Conservation (phyloP, 1,284 basidiomycete species). For the Sanghuangporus sanghuang region DNA sequence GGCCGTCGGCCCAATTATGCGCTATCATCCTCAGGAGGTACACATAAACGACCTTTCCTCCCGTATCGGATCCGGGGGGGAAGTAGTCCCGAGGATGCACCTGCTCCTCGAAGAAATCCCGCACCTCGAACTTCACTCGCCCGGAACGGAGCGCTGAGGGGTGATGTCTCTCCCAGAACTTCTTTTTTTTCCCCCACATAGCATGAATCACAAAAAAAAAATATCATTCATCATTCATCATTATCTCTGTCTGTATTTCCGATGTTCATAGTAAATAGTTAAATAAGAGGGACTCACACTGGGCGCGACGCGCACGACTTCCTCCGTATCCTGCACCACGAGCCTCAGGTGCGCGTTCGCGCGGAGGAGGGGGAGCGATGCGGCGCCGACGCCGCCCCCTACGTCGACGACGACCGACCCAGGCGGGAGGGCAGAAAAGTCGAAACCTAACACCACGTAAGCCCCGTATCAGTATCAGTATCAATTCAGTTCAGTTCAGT, state of each 20-base stretch:
- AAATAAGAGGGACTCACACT: background rate
- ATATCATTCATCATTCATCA: background rate
- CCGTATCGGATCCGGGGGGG: background rate
- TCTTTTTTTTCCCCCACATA: background rate
- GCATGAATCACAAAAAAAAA: background rate
- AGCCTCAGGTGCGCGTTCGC: slow-evolving; percentile 17
- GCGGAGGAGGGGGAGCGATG: slow-evolving; percentile 16
- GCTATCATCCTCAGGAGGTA: slow-evolving; percentile 15
- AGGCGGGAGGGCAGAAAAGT: slow-evolving; percentile 11
- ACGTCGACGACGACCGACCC: slow-evolving; percentile 22
- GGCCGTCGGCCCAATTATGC: slow-evolving; percentile 18
- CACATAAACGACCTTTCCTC: background rate
- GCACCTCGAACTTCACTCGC: slow-evolving; percentile 21
- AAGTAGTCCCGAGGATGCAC: background rate
- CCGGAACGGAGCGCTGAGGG: slow-evolving; percentile 22
- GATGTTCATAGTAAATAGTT: background rate
- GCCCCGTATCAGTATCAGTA: background rate
- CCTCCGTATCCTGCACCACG: slow-evolving; percentile 21
- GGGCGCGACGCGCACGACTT: slow-evolving; percentile 1
- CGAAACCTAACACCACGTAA: slow-evolving; percentile 13
- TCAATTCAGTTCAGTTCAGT: background rate
- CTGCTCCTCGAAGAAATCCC: slow-evolving; percentile 13
- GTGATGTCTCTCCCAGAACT: slow-evolving; percentile 24
- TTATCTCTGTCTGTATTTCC: background rate
- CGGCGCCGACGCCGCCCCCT: slow-evolving; percentile 21